Evolutionary conservation across 1,139 yeast genomes (phyloP), one percentile per base, ranked within the genome.

Genomic region (Wickerhamomyces sp.): DNA sequence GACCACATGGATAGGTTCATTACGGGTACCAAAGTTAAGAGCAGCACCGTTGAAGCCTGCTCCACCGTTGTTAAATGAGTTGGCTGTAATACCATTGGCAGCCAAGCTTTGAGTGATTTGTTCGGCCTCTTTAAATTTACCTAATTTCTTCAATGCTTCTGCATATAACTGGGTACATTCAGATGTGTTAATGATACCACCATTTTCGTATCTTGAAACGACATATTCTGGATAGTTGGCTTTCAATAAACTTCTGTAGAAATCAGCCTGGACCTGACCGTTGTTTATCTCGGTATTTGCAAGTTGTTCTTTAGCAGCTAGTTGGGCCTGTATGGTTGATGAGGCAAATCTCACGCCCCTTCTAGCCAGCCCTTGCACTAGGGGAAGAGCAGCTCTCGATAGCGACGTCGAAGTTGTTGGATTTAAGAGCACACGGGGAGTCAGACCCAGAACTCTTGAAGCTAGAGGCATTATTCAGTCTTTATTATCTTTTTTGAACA

Each of bases 211-310:
- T 49, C 99, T 77, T 47, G 94, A 85, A 9, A 90, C 90, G 8
- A 93, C 96, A 46, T 93, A 82, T 55, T 90, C 96, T 10, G 99
- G 98, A 62, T 90, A 91, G 66, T 86, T 85, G 43, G 91, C 77
- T 46, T 78, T 78, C 55, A 93, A 65, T 45, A 91, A 69, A 26
- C 80, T 73, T 53, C 76, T 76, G 69, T 93, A 93, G 58, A 93
- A 91, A 48, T 79, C 84, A 1, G 94, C 90, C 66, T 93, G 99
- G 10, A 78, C 73, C 6, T 60, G 68, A 1, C 97, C 75, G 63
- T 87, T 84, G 40, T 72, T 67, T 43, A 87, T 65, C 47, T 85
- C 84, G 48, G 74, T 69, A 65, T 93, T 93, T 40, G 99, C 99
- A 26, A 75, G 71, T 62, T 84, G 89, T 63, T 93, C 99, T 60